phyloP scores from a whole-genome alignment of 176 grass and related monocot genomes.

The Metroxylon sagu region DNA sequence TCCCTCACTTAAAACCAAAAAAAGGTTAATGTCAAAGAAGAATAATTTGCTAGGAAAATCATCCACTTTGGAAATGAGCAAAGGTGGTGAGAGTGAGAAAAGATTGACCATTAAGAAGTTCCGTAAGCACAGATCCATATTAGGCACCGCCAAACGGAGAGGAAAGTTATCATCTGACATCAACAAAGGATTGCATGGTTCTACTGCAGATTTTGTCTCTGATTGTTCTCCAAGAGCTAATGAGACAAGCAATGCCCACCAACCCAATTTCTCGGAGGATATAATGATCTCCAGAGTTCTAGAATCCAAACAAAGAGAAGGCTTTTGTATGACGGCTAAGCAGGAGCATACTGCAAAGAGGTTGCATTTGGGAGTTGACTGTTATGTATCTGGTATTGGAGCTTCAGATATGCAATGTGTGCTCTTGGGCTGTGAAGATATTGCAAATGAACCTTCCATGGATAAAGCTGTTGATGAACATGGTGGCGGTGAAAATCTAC shows the following conservation, averaged over 20 bases:
- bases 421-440: conserved; percentile 22
- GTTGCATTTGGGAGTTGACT: conserved; percentile 17
- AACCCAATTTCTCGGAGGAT: no score
- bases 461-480: neutral
- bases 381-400: conserved; percentile 11
- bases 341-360: no score
- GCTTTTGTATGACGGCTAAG: neutral
- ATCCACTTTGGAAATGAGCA: conserved; percentile 2
- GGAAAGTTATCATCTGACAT: neutral
- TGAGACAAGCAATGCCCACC: no score
- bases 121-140: conserved; percentile 11
- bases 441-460: conserved; percentile 10
- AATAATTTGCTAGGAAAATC: neutral
- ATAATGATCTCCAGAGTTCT: no score
- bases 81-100: neutral
- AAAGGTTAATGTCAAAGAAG: conserved; percentile 1
- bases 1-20: neutral
- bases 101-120: conserved; percentile 3
- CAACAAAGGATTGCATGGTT: neutral
- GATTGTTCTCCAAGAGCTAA: neutral
- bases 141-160: conserved; percentile 4
- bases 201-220: neutral
- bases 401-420: conserved; percentile 23
- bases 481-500: conserved; percentile 14
- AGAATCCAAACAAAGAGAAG: neutral